Base-by-base conservation (phyloP, 2,329 filamentous ascomycete genomes). In the Aschersonia sp. region DNA sequence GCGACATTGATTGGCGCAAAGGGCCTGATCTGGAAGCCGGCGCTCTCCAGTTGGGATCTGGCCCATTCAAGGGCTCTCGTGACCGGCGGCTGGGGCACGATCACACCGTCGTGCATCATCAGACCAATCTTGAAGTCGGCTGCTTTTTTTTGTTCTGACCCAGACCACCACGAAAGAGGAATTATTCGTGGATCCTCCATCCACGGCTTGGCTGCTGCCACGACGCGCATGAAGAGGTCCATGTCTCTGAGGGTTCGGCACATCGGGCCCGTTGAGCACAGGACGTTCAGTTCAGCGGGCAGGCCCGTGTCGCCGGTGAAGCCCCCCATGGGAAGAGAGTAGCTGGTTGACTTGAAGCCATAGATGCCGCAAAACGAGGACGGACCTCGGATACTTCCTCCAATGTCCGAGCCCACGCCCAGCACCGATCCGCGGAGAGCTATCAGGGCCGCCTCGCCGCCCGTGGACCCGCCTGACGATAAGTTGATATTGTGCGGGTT, bases 401-500 rank as follows among this genome's bases (percentile, higher is more conserved):
- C 66, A 44, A 67, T 63, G 6, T 69, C 65, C 2, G 61, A 62
- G 2, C 66, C 66, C 6, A 68, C 48, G 0, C 64, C 66, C 0
- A 68, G 44, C 0, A 64, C 51, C 1, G 64, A 66, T 1, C 66
- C 66, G 4, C 62, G 53, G 41, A 68, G 58, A 3, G 64, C 63
- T 0, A 69, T 45, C 2, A 69, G 50, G 5, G 67, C 64, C 0
- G 56, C 63, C 45, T 67, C 64, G 5, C 82, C 82, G 6, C 81
- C 81, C 0, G 74, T 76, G 2, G 72, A 76, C 1, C 82, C 81
- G 3, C 82, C 82, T 0, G 77, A 70, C 0, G 74, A 77, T 14
- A 79, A 66, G 11, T 68, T 63, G 4, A 73, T 68, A 48, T 81
- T 81, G 47, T 72, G 61, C 0, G 82, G 81, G 53, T 82, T 83